phyloP scores from a whole-genome alignment of 495 filamentous ascomycete species.

The Evansstolkia leycettana region DNA sequence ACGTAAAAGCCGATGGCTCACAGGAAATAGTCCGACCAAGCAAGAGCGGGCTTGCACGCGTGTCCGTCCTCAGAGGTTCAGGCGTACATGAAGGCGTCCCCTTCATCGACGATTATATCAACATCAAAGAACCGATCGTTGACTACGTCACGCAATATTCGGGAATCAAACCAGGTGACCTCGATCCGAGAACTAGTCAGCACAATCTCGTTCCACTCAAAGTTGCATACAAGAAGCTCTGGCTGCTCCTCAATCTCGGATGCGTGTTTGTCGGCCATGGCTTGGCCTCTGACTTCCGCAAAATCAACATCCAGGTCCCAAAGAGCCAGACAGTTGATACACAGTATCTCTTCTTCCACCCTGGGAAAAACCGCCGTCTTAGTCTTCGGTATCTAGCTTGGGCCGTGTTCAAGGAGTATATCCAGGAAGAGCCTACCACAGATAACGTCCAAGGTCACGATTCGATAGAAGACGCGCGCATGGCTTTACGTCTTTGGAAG shows the following conservation, averaged over 20 bases:
- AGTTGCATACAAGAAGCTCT: slow-evolving; percentile 92
- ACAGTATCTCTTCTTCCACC: slow-evolving; percentile 69
- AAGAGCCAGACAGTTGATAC: slow-evolving; percentile 89
- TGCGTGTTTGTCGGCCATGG: slow-evolving; percentile 92
- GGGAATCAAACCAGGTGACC: slow-evolving; percentile 73
- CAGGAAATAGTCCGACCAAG: slow-evolving; percentile 76
- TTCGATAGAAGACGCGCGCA: slow-evolving; percentile 83
- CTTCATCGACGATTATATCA: slow-evolving; percentile 97
- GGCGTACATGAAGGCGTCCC: slow-evolving; percentile 66
- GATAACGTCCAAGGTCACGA: slow-evolving; percentile 53
- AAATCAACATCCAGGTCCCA: slow-evolving; percentile 94
- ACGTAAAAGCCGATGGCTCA: slow-evolving; percentile 82
- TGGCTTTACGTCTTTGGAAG: slow-evolving; percentile 77
- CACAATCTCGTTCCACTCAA: slow-evolving; percentile 82
- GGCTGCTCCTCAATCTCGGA: slow-evolving; percentile 89
- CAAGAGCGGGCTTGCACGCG: slow-evolving; percentile 73
- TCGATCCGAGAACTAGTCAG: slow-evolving; percentile 58
- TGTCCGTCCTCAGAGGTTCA: slow-evolving; percentile 72
- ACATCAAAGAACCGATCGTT: slow-evolving; percentile 77
- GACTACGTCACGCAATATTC: slow-evolving; percentile 93
- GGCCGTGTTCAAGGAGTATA: slow-evolving; percentile 77
- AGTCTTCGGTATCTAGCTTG: slow-evolving; percentile 81
- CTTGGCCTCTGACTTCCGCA: slow-evolving; percentile 85
- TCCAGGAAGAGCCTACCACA: slow-evolving; percentile 60
- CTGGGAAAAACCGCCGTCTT: slow-evolving; percentile 55